Conservation (phyloP, 768 basidiomycete genomes). For the Dacryopinax primogenitus region DNA sequence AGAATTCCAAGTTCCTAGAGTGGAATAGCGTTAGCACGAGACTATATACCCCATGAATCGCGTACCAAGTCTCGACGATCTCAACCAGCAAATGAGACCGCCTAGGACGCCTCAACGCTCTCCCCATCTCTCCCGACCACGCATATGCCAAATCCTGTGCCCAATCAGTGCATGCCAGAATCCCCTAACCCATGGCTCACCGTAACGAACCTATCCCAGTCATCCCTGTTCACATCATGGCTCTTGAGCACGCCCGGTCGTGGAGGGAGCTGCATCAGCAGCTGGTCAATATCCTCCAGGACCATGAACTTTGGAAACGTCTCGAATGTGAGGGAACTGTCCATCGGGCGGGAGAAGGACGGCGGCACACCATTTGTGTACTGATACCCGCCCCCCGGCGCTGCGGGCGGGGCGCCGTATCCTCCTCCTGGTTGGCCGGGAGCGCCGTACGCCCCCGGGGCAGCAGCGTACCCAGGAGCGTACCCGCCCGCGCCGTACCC, state of each 20-base stretch:
- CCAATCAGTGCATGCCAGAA: background rate
- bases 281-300: constrained; percentile 57
- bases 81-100: constrained; percentile 52
- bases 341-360: constrained; percentile 58
- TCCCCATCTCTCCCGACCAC: constrained; percentile 54
- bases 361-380: constrained; percentile 16
- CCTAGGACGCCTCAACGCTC: constrained; percentile 32
- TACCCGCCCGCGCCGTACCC: background rate
- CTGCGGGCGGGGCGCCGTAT: background rate
- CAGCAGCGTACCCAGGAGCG: background rate
- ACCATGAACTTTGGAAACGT: constrained; percentile 60
- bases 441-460: background rate
- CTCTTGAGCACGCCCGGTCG: constrained; percentile 60
- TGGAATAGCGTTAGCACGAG: background rate
- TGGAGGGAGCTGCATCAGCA: constrained; percentile 50
- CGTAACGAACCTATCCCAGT: constrained; percentile 70
- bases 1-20: constrained; percentile 33
- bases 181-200: constrained; percentile 29
- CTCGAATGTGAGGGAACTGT: constrained; percentile 50
- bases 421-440: background rate
- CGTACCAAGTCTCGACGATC: constrained; percentile 68
- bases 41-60: constrained; percentile 22
- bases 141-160: constrained; percentile 56
- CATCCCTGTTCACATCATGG: constrained; percentile 64
- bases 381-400: constrained; percentile 5